phyloP scores from a whole-genome alignment of 1,139 yeast genomes.

The Sugiyamaella novakii region DNA sequence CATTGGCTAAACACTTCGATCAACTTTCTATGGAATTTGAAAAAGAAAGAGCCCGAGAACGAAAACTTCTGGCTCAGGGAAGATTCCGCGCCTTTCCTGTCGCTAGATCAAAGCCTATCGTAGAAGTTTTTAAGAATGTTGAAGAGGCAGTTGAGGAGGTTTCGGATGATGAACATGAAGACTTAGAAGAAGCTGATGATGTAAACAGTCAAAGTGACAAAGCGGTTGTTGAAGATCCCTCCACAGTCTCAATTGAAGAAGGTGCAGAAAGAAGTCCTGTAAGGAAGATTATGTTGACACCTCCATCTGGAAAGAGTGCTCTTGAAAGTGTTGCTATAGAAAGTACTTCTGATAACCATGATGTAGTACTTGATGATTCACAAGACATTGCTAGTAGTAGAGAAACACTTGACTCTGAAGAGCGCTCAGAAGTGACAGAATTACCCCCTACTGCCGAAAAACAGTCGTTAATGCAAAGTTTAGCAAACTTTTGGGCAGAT shows the following conservation, averaged over 20 bases:
- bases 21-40: conserved; percentile 84
- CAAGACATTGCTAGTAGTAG: conserved; percentile 9
- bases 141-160: conserved; percentile 95
- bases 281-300: background rate
- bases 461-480: conserved; percentile 75
- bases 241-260: background rate
- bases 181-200: conserved; percentile 29
- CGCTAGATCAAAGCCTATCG: conserved; percentile 80
- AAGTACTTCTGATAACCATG: background rate
- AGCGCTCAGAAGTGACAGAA: conserved; percentile 11
- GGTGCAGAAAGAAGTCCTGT: background rate
- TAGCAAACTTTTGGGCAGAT: conserved; percentile 96
- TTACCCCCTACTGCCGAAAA: conserved; percentile 56
- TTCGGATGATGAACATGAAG: conserved; percentile 38
- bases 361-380: background rate
- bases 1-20: conserved; percentile 62
- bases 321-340: background rate
- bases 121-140: conserved; percentile 86
- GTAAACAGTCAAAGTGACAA: conserved; percentile 17
- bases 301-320: background rate
- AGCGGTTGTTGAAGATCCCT: background rate
- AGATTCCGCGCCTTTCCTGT: conserved; percentile 76
- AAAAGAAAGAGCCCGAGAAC: conserved; percentile 79
- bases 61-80: conserved; percentile 60
- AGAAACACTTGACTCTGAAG: conserved; percentile 11